Percentiles rank a stretch among this genome's conserved stretches.
phyloP scores from a whole-genome alignment of 2,329 filamentous ascomycete genomes.

The Paraphoma chrysanthemicola region DNA sequence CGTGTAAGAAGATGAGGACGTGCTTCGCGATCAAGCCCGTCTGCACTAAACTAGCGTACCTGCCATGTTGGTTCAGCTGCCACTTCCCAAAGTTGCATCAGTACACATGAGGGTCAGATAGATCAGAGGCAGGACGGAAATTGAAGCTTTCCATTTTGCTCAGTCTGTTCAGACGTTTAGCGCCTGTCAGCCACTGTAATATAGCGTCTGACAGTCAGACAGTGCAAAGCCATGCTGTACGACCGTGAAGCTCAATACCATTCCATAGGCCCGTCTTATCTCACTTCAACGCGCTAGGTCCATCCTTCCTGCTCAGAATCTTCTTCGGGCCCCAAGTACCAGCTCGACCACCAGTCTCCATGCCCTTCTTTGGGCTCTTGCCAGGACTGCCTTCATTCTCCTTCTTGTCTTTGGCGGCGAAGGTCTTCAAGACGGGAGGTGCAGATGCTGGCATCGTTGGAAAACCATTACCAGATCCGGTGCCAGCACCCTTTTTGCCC shows the following conservation, averaged over 20 bases:
- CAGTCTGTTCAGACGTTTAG: too few species aligned
- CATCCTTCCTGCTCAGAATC: conserved; percentile 32
- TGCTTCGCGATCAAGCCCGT: too few species aligned
- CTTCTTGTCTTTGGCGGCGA: conserved; percentile 18
- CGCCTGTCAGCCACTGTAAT: too few species aligned
- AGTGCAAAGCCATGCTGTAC: too few species aligned
- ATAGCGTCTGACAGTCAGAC: too few species aligned
- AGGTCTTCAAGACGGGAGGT: conserved; percentile 12
- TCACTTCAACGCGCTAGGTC: conserved; percentile 1
- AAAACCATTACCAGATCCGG: background rate
- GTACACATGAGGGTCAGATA: too few species aligned
- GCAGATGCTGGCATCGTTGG: conserved; percentile 1
- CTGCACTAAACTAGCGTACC: too few species aligned
- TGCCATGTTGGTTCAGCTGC: too few species aligned
- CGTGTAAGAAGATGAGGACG: too few species aligned
- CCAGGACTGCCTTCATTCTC: conserved; percentile 6
- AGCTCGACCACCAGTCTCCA: conserved; percentile 25
- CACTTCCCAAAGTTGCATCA: too few species aligned
- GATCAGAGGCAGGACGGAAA: too few species aligned
- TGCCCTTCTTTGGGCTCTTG: conserved; percentile 12
- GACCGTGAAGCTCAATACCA: background rate
- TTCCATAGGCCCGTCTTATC: background rate
- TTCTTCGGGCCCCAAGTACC: conserved; percentile 35
- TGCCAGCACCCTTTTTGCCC: conserved; percentile 11
- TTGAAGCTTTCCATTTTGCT: too few species aligned